These are phyloP conservation scores for Podosphaera fusca DNA, from an alignment of 2,329 filamentous ascomycete species.

Conservation along the genomic window DNA sequence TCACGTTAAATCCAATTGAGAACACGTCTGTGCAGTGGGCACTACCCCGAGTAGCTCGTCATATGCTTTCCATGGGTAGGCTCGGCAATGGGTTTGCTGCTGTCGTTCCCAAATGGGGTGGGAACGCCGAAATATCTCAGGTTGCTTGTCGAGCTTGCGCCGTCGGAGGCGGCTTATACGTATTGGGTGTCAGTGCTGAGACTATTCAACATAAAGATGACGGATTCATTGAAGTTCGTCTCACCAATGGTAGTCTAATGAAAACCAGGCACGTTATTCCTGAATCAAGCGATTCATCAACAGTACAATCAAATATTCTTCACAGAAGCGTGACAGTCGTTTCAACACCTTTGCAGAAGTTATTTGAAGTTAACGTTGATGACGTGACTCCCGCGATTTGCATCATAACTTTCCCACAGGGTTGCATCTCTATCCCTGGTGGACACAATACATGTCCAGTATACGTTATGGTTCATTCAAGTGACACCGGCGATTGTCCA, in stretches of 20 bases:
- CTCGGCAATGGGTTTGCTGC: slow-evolving; percentile 80
- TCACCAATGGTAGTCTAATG: slow-evolving; percentile 35
- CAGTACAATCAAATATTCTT: slow-evolving; percentile 17
- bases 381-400: slow-evolving; percentile 58
- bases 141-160: slow-evolving; percentile 76
- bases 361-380: slow-evolving; percentile 54
- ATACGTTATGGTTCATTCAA: slow-evolving; percentile 54
- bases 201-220: slow-evolving; percentile 10
- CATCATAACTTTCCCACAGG: slow-evolving; percentile 40
- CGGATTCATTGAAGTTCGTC: slow-evolving; percentile 6
- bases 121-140: slow-evolving; percentile 69
- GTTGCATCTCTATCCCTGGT: slow-evolving; percentile 20
- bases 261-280: slow-evolving; percentile 30
- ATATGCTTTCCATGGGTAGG: slow-evolving; percentile 65
- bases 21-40: slow-evolving; percentile 38
- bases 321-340: slow-evolving; percentile 46
- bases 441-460: slow-evolving; percentile 22
- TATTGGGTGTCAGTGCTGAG: slow-evolving; percentile 49
- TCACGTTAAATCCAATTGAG: slow-evolving; percentile 37
- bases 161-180: slow-evolving; percentile 78
- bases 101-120: slow-evolving; percentile 82
- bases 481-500: slow-evolving; percentile 83
- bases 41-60: slow-evolving; percentile 49
- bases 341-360: slow-evolving; percentile 33
- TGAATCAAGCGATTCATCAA: slow-evolving; percentile 8